Conservation (phyloP, 495 filamentous ascomycete species). For the Neurospora sp. region DNA sequence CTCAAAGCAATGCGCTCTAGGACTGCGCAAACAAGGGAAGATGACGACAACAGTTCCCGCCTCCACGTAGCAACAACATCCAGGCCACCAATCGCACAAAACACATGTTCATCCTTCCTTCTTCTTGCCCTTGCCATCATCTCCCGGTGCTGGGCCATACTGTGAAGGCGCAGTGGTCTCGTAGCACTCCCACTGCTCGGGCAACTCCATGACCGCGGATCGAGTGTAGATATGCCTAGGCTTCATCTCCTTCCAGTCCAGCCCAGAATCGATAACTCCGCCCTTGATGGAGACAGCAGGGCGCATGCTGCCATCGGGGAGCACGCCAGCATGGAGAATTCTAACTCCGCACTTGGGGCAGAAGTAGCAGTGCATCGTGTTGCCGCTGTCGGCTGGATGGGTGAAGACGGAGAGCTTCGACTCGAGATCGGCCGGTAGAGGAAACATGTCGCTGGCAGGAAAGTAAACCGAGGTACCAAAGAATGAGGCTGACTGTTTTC, state of each 20-base stretch:
- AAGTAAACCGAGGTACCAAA: constrained; percentile 43
- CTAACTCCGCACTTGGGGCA: constrained; percentile 38
- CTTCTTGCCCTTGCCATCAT: background rate
- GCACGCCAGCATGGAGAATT: constrained; percentile 29
- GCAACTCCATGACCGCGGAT: background rate
- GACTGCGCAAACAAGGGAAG: no score
- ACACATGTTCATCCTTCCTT: background rate
- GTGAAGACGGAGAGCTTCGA: constrained; percentile 22
- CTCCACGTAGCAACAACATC: no score
- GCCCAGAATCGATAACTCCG: constrained; percentile 33
- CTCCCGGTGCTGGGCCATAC: background rate
- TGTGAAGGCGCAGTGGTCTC: background rate
- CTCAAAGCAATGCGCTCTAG: no score
- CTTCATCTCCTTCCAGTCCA: constrained; percentile 9
- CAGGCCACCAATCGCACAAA: no score
- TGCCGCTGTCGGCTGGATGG: constrained; percentile 30
- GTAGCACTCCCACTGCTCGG: background rate
- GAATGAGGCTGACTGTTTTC: constrained; percentile 44
- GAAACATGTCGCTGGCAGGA: constrained; percentile 30
- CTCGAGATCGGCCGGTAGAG: constrained; percentile 26
- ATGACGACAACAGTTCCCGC: no score
- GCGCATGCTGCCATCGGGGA: constrained; percentile 20
- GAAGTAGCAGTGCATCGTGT: constrained; percentile 34
- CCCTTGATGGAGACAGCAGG: constrained; percentile 35
- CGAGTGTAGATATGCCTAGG: background rate